These are phyloP conservation scores for Murraya koenigii DNA, from an alignment of 345 rosid species.

Conservation along the genomic window DNA sequence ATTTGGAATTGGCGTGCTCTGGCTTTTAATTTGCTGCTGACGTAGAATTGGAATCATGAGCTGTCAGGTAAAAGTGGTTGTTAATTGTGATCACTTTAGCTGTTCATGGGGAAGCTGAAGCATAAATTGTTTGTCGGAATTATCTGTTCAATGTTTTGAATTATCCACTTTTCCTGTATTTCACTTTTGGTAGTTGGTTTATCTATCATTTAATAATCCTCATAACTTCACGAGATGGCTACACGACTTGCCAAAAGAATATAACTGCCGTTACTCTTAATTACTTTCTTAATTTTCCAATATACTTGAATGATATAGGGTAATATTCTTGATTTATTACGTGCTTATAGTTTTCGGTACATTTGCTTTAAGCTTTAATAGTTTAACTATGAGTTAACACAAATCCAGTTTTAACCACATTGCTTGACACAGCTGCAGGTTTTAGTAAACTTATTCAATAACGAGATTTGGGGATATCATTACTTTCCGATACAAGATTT, in stretches of 20 bases:
- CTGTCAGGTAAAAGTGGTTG: neutral
- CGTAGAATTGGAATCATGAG: neutral
- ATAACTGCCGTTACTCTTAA: neutral
- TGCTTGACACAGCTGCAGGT: neutral
- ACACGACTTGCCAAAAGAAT: neutral
- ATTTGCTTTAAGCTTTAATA: neutral
- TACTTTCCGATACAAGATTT: neutral
- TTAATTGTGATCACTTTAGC: neutral
- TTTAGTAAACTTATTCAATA: neutral
- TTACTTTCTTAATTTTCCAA: neutral
- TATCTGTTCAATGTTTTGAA: neutral
- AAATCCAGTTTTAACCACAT: neutral
- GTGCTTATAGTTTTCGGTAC: neutral
- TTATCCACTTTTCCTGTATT: neutral
- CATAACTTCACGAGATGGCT: neutral
- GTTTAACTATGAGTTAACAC: neutral
- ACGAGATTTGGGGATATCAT: neutral
- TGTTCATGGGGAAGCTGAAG: neutral
- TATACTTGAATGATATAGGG: neutral
- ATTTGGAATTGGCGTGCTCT: neutral
- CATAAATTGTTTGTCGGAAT: neutral
- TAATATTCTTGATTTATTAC: neutral
- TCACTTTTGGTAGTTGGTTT: neutral
- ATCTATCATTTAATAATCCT: neutral
- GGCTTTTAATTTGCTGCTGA: neutral